Conservation (phyloP, 2,329 filamentous ascomycete genomes). For the Aspergillus quadrilineatus region DNA sequence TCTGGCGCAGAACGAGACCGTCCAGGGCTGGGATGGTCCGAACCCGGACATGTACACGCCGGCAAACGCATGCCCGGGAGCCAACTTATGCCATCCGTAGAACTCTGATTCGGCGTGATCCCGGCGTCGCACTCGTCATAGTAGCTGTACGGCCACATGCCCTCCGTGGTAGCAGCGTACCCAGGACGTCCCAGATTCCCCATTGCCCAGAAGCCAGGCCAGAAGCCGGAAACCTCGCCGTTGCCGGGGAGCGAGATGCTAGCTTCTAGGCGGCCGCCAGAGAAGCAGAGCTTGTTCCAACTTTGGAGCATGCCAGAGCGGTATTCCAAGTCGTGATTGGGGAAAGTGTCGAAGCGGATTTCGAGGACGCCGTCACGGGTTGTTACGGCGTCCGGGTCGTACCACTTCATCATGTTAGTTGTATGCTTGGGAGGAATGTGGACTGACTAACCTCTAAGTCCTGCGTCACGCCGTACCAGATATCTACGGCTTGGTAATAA, state of each 20-base stretch:
- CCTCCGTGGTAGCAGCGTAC: constrained; percentile 68
- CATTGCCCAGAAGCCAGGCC: constrained; percentile 76
- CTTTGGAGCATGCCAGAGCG: constrained; percentile 73
- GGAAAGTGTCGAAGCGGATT: constrained; percentile 63
- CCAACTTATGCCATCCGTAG: constrained; percentile 63
- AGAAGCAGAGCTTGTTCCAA: constrained; percentile 73
- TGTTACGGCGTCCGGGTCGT: constrained; percentile 66
- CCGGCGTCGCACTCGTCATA: constrained; percentile 66
- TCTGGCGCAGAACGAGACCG: constrained; percentile 67
- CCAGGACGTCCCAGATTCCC: constrained; percentile 70
- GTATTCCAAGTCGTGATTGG: constrained; percentile 65
- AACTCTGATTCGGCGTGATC: constrained; percentile 71
- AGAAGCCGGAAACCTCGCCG: constrained; percentile 67
- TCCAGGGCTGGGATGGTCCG: constrained; percentile 66
- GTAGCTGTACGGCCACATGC: constrained; percentile 74
- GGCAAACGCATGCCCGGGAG: constrained; percentile 70
- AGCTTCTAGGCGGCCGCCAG: constrained; percentile 67
- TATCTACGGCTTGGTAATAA: constrained; percentile 65
- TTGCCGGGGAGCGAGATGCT: constrained; percentile 68
- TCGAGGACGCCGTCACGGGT: constrained; percentile 63
- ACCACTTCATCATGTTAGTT: constrained; percentile 53
- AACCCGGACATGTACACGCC: constrained; percentile 63
- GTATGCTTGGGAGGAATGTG: background rate
- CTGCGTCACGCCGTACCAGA: constrained; percentile 71
- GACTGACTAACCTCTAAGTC: constrained; percentile 59